Base-by-base conservation (phyloP, 106 monocot species). In the Xerophyta viscosa region DNA sequence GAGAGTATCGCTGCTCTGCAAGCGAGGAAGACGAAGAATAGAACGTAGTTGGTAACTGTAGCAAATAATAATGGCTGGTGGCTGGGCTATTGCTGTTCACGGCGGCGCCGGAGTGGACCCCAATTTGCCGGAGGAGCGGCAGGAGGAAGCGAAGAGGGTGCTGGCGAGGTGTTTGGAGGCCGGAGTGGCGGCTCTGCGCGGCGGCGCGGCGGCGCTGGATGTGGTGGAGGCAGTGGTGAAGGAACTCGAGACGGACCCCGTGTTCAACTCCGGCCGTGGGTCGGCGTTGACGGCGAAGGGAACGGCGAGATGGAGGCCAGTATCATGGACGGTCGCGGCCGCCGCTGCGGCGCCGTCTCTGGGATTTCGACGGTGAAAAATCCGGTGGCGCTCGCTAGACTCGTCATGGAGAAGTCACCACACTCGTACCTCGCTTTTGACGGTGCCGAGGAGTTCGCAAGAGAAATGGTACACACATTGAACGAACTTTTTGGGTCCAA, bases 231-330 rank as follows among this genome's bases (percentile, higher is more conserved):
- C 66, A 37, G 79, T 98, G 62, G 96, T 98, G 28, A 49, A 89
- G 36, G 82, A 86, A 36, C 47, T 98, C 24, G 96, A 98, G 66
- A 66, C 79, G 7, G 96, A 98, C 37, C 89, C 96, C 13, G 18
- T 86, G 21, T 98, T 98, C 74, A 98, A 89, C 50, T 88, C 89
- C 6, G 96, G 96, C 1, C 50, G 85, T 0, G 96, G 96, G 6
- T 98, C 96, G 0, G 89, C 89, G 12, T 54, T 98, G 10, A 82
- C 85, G 6, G 27, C 67, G 8, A 46, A 41, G 3, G 96, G 96
- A 11, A 86, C 82, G 51, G 96, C 76, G 28, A 98, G 79, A 98
- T 98, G 96, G 96, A 98, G 70, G 89, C 96, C 10, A 98, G 96
- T 63, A 89, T 89, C 57, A 98, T 98, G 96, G 82, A 89, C 62